Base-by-base conservation (phyloP, 306 rosid genomes). In the Cicer chorassanicum region DNA sequence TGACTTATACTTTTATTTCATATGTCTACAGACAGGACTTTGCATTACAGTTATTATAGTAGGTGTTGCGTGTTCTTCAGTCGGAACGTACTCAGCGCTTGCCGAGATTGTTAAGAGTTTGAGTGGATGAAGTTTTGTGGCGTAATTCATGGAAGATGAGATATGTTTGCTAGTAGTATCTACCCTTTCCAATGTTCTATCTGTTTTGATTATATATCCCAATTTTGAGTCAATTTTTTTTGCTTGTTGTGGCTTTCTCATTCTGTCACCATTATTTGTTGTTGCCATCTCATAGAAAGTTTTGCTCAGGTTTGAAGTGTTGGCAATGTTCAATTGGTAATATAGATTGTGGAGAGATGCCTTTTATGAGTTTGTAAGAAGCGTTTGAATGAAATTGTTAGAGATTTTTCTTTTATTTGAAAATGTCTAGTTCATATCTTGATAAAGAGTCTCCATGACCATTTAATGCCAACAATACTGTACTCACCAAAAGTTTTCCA, bases 11-110 rank as follows among this genome's bases (percentile, higher is more conserved):
- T 44, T 68, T 39, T 18, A 42, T 14, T 63, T 65, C 77, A 8
- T 68, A 1, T 65, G 1, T 50, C 75, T 73, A 15, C 94, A 95
- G 99, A 81, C 45, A 55, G 44, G 81, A 19, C 76, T 89, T 41
- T 92, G 99, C 81, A 15, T 54, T 39, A 40, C 71, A 72, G 78
- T 94, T 1, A 92, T 94, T 76, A 69, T 54, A 36, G 88, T 88
- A 65, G 98, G 98, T 0, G 82, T 80, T 6, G 48, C 86, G 24
- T 87, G 88, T 13, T 70, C 96, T 19, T 53, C 12, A 9, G 54
- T 88, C n/a, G 98, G 98, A 74, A 81, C 97, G 0, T 94, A 87
- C 70, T 91, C 98, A 1, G 92, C 98, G 1, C 65, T 94, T 2
- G 5, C 82, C 1, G 87, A 84, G 78, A 94, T 94, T 46, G 48